Conservation (phyloP, 495 filamentous ascomycete genomes). For the Penicillium arizonense region DNA sequence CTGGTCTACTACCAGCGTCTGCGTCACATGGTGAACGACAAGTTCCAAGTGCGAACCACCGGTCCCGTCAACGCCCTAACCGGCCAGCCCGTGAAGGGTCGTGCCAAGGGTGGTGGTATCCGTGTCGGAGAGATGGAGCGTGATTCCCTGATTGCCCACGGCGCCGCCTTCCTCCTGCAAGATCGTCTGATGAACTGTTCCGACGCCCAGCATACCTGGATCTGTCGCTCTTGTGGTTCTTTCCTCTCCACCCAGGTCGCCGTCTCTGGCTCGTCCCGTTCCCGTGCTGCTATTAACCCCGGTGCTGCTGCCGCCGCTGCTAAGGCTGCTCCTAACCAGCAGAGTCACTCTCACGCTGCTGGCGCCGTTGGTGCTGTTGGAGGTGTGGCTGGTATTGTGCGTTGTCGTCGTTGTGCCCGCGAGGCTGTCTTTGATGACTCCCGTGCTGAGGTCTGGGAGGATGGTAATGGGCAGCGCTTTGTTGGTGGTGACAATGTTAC, state of each 20-base stretch:
- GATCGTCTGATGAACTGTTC: constrained; percentile 96
- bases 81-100: constrained; percentile 94
- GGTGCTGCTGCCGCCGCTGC: constrained; percentile 33
- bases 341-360: constrained; percentile 12
- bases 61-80: constrained; percentile 85
- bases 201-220: constrained; percentile 82
- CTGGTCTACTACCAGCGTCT: constrained; percentile 97
- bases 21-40: constrained; percentile 99
- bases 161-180: constrained; percentile 89
- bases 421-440: constrained; percentile 60
- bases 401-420: constrained; percentile 81
- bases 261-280: constrained; percentile 40
- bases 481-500: constrained; percentile 88
- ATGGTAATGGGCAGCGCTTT: constrained; percentile 76
- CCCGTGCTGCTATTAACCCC: constrained; percentile 23
- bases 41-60: constrained; percentile 97
- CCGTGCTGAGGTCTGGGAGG: constrained; percentile 82
- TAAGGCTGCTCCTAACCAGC: constrained; percentile 32
- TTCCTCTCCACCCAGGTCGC: constrained; percentile 84
- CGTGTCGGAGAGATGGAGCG: constrained; percentile 99
- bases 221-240: constrained; percentile 82
- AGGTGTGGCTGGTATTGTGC: constrained; percentile 64
- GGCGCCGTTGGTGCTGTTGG: constrained; percentile 22
- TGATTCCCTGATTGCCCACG: constrained; percentile 90
- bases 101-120: constrained; percentile 94